Percentiles rank a stretch among this genome's conserved stretches.
These are phyloP conservation scores for Musa balbisiana DNA, from an alignment of 202 grass and related monocot species.

Conservation along the genomic window DNA sequence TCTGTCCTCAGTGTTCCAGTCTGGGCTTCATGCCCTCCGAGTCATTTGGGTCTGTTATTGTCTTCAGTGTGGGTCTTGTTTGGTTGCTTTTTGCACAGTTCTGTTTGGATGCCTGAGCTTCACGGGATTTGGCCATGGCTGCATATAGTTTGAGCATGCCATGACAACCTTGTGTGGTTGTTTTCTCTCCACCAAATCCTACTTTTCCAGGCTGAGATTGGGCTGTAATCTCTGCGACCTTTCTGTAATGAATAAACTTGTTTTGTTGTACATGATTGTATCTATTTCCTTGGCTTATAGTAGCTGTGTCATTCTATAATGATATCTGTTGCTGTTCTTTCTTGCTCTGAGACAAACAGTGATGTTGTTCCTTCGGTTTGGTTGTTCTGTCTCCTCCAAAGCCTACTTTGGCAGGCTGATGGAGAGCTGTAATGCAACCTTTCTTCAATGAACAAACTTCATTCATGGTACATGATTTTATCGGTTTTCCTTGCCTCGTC, in stretches of 20 bases:
- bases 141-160: conserved; percentile 28
- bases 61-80: background rate
- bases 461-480: too few species aligned
- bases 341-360: too few species aligned
- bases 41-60: conserved; percentile 1
- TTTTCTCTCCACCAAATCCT: conserved; percentile 45
- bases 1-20: conserved; percentile 1
- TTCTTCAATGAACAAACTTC: too few species aligned
- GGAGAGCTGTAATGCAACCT: too few species aligned
- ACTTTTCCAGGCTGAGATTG: background rate
- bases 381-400: too few species aligned
- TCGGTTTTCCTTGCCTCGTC: too few species aligned
- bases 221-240: background rate
- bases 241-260: background rate
- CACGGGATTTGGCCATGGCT: conserved; percentile 40
- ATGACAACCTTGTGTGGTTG: conserved; percentile 53
- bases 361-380: too few species aligned
- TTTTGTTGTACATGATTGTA: background rate
- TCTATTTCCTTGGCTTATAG: too few species aligned
- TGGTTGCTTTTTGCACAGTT: conserved; percentile 43
- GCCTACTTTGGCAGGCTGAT: too few species aligned
- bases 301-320: too few species aligned
- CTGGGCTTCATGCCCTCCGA: background rate
- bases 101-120: conserved; percentile 46
- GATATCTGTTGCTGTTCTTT: too few species aligned